Base-by-base conservation (phyloP, 2,329 filamentous ascomycete genomes). In the Arthrobotrys megalospora region DNA sequence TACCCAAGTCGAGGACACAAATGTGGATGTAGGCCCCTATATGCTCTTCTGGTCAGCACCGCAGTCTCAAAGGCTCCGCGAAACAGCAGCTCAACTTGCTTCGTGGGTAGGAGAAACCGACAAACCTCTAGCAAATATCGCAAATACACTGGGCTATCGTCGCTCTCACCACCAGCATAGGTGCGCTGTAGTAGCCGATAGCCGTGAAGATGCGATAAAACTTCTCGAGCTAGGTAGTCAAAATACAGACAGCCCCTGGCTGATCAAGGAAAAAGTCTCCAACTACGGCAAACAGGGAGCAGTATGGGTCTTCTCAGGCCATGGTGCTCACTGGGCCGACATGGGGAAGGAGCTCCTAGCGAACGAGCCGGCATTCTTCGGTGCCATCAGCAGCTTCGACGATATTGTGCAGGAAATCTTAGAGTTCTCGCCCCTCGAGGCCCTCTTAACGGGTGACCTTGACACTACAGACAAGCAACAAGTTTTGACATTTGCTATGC, bases 241-340 rank as follows among this genome's bases (percentile, higher is more conserved):
- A 19, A 41, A 28, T 43, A 12, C 43, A 8, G 67, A 52, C 19
- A 63, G 43, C 16, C 55, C 34, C 11, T 60, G 55, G 55, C 14
- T 58, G 16, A 41, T 68, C 28, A 65, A 69, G 47, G 34, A 53
- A 66, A 63, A 48, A 16, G 68, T 69, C 28, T 68, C 52, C 14
- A 43, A 50, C 28, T 52, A 60, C 28, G 48, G 32, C 10, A 70
- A 63, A 8, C 48, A 60, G 19, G 71, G 53, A 16, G 65, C 53
- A 0, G 81, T 82, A 0, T 80, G 84, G 47, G 81, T 85, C 24
- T 87, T 87, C 81, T 86, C 85, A 0, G 86, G 86, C 4, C 86
- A 87, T 69, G 86, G 86, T 1, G 85, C 85, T 0, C 86, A 87
- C 60, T 87, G 85, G 84, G 80, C 81, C 38, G 82, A 82, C 0